A percentile compares a stretch with the other conserved stretches of the same genome.
These are phyloP conservation scores for Lathyrus oleraceus DNA, from an alignment of 306 rosid genomes.

Conservation along the genomic window DNA sequence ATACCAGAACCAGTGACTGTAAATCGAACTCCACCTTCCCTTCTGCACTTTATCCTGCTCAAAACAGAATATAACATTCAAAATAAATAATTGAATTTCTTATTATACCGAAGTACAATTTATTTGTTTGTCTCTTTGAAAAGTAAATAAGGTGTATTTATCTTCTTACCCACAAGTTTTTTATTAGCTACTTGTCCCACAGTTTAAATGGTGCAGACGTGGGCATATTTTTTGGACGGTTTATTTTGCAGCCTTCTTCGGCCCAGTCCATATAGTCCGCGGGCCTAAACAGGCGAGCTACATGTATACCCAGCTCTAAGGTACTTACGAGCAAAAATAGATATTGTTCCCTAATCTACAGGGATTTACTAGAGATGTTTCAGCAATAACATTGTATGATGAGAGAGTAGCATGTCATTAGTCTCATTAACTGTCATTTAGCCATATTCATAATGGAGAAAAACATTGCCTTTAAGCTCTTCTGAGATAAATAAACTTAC, in stretches of 20 bases:
- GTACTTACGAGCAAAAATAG: background rate
- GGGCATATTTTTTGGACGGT: background rate
- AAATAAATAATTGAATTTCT: slow-evolving; percentile 20
- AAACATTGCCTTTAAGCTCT: background rate
- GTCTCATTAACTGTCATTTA: background rate
- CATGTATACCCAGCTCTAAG: background rate
- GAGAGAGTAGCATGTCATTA: background rate
- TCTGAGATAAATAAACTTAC: background rate
- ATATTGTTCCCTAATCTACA: background rate
- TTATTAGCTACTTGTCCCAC: background rate
- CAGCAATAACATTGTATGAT: background rate
- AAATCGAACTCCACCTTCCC: slow-evolving; percentile 83
- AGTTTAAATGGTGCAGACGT: background rate
- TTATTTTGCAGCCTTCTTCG: background rate
- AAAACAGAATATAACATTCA: slow-evolving; percentile 27
- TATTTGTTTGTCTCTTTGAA: background rate
- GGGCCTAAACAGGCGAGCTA: background rate
- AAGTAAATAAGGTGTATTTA: slow-evolving; percentile 1
- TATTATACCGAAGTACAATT: background rate
- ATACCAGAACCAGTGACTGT: slow-evolving; percentile 69
- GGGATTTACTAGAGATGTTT: background rate
- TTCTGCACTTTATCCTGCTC: slow-evolving; percentile 85
- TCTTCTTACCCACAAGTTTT: background rate
- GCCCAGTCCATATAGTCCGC: background rate
- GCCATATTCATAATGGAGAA: background rate